Evolutionary conservation across 2,329 filamentous ascomycete genomes (phyloP).

Genomic region (Reticulascus tulasneorum): DNA sequence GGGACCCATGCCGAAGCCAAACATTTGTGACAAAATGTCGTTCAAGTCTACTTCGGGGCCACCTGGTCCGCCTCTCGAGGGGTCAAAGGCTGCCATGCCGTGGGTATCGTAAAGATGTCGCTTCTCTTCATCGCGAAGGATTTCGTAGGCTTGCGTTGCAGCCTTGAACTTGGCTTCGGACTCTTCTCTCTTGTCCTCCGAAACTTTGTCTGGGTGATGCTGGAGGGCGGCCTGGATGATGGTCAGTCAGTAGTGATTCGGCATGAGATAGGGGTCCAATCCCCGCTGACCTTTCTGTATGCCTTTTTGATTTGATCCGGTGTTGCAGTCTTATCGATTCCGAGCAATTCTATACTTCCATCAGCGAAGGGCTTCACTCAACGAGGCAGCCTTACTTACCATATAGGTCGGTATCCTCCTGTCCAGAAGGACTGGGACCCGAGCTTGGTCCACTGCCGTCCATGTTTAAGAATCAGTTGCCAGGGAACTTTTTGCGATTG

Average conservation of each 20-base stretch:
- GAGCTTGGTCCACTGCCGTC: slow-evolving; percentile 14
- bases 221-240: slow-evolving; percentile 68
- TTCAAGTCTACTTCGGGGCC: slow-evolving; percentile 79
- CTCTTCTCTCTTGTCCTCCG: slow-evolving; percentile 76
- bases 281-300: slow-evolving; percentile 74
- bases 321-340: slow-evolving; percentile 65
- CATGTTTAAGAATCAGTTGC: slow-evolving; percentile 16
- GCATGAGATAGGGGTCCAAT: not conserved
- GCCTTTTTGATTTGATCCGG: slow-evolving; percentile 89
- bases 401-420: slow-evolving; percentile 56
- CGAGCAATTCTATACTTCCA: slow-evolving; percentile 76
- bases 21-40: slow-evolving; percentile 92
- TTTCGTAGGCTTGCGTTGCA: slow-evolving; percentile 93
- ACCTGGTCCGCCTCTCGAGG: slow-evolving; percentile 59
- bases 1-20: slow-evolving; percentile 65
- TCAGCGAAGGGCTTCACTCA: too few relatives aligned
- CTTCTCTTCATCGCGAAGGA: slow-evolving; percentile 93
- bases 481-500: slow-evolving; percentile 9
- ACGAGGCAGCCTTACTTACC: too few relatives aligned
- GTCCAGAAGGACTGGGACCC: slow-evolving; percentile 8
- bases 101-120: slow-evolving; percentile 87
- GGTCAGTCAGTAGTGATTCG: slow-evolving; percentile 12
- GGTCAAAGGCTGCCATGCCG: slow-evolving; percentile 94
- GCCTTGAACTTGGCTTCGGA: slow-evolving; percentile 92
- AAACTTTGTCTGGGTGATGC: slow-evolving; percentile 93